Evolutionary conservation across 331 rosid species (phyloP), one percentile per base, ranked within the genome.

Genomic region (Saraca asoca): DNA sequence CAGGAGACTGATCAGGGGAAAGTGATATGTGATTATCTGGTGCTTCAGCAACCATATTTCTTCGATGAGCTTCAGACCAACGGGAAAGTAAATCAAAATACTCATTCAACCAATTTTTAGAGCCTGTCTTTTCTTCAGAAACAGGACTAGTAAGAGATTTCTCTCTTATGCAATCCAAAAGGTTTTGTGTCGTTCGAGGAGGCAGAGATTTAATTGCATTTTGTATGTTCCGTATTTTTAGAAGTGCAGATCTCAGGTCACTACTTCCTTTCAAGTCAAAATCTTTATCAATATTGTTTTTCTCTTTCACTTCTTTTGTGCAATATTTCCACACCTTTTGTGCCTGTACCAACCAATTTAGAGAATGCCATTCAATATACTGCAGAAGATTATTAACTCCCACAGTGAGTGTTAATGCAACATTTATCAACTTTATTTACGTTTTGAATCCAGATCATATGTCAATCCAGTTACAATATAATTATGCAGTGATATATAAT

Each of bases 141-240:
- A 49, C 68, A 69, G 41, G 74, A 62, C 57, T 43, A 42, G 44
- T 15, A 46, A 52, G 7, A 38, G 48, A 73, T 71, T 12, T 80
- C 81, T 58, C 67, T 81, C 64, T 82, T 20, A 84, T 74, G 76
- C 85, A 82, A 80, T 79, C 76, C 60, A 81, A 37, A 33, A 86
- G 50, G 49, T 53, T 42, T 41, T 73, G 74, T 75, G 76, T 72
- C 57, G 58, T 37, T 18, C 60, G 63, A 45, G 70, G 66, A 42
- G 80, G 84, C 44, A 86, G 77, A 71, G 43, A 54, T 59, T 67
- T 55, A 0, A 68, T 72, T 44, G 42, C 71, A 53, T 48, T 24
- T 12, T 57, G 51, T 46, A 58, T 35, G 29, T 38, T 51, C 8
- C 66, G 53, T 45, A 58, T 45, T 13, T 33, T 31, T 43, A 53